These are phyloP conservation scores for Letharia columbiana DNA, from an alignment of 495 filamentous ascomycete genomes.

Conservation along the genomic window DNA sequence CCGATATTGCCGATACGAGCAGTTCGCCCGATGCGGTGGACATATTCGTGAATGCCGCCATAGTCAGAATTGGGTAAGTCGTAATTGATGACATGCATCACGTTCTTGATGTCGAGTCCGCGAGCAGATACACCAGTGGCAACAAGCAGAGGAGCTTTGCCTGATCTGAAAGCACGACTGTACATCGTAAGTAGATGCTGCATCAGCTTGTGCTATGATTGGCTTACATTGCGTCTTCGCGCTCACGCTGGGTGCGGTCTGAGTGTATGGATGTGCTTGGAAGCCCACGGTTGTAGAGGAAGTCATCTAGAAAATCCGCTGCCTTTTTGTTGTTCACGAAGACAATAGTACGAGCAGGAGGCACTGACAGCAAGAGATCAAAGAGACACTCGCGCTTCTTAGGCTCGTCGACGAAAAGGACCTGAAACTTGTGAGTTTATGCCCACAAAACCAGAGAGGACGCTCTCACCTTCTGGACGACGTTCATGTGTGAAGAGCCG, in stretches of 20 bases:
- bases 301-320: constrained; percentile 80
- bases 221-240: constrained; percentile 80
- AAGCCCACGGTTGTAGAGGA: constrained; percentile 65
- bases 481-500: constrained; percentile 68
- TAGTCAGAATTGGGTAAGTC: constrained; percentile 61
- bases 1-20: constrained; percentile 87
- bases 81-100: constrained; percentile 89
- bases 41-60: constrained; percentile 90
- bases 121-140: constrained; percentile 79
- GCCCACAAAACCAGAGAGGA: neutral
- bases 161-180: constrained; percentile 71
- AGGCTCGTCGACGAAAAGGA: constrained; percentile 52
- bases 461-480: constrained; percentile 53
- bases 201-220: neutral
- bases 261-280: constrained; percentile 81
- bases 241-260: constrained; percentile 81
- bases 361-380: constrained; percentile 59
- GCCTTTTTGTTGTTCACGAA: constrained; percentile 76
- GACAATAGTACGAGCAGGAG: constrained; percentile 73
- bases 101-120: constrained; percentile 80
- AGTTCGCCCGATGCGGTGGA: constrained; percentile 92
- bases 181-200: constrained; percentile 20
- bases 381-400: constrained; percentile 62
- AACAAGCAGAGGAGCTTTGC: constrained; percentile 66
- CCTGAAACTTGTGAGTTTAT: constrained; percentile 25